A percentile compares a stretch with the other conserved stretches of the same genome.
Evolutionary conservation across 2,329 filamentous ascomycete genomes (phyloP).

Genomic region (Albophoma yamanashiensis): DNA sequence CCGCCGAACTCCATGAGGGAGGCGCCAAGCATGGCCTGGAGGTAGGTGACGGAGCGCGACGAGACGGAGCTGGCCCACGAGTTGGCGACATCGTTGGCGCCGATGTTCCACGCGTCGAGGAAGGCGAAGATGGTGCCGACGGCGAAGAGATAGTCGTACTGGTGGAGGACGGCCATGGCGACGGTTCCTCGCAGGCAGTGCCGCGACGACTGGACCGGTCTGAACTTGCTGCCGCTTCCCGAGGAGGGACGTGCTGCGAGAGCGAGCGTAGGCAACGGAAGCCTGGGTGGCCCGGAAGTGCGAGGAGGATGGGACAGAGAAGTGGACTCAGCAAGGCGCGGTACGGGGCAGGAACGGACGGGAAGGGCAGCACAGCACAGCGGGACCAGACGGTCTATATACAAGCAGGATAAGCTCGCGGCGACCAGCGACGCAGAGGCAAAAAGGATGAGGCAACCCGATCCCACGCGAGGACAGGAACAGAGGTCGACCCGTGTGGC

Average conservation of each 20-base stretch:
- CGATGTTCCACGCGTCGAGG: slow-evolving; percentile 55
- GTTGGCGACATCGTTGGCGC: slow-evolving; percentile 61
- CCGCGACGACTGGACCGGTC: neutral
- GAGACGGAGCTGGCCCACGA: slow-evolving; percentile 66
- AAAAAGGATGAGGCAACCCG: neutral
- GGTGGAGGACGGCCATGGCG: slow-evolving; percentile 19
- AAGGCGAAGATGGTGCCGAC: slow-evolving; percentile 55
- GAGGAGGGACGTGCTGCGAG: neutral
- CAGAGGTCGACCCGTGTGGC: neutral
- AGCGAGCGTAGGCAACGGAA: neutral
- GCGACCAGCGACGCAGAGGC: neutral
- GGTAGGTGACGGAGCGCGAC: slow-evolving; percentile 52
- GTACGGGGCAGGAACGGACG: neutral
- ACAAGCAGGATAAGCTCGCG: neutral
- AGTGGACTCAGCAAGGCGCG: too few species aligned
- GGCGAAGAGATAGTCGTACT: slow-evolving; percentile 54
- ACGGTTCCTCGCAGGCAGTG: neutral
- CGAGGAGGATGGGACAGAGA: too few species aligned
- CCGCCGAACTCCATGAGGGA: slow-evolving; percentile 53
- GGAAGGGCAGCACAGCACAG: neutral
- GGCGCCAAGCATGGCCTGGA: slow-evolving; percentile 48
- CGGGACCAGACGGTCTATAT: neutral
- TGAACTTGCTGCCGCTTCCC: neutral
- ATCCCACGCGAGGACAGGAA: neutral
- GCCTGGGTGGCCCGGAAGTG: neutral